These are phyloP conservation scores for Leccinellum rugosiceps DNA, from an alignment of 768 basidiomycete genomes.

Conservation along the genomic window DNA sequence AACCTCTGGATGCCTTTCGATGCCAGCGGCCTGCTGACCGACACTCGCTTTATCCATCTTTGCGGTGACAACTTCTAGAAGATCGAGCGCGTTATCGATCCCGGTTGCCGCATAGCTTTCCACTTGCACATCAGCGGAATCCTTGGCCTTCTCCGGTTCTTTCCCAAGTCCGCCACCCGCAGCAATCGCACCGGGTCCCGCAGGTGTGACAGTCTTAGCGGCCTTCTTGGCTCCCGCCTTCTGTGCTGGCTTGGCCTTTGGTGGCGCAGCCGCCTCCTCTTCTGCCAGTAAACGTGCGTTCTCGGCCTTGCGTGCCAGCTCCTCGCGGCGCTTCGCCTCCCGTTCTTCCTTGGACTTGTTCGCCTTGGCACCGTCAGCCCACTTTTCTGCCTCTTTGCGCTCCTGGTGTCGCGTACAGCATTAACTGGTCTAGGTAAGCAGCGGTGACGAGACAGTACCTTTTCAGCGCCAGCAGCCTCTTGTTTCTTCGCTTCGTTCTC, in stretches of 20 bases:
- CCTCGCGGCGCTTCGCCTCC: conserved; percentile 78
- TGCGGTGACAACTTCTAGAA: conserved; percentile 83
- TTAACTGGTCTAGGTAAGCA: conserved; percentile 1
- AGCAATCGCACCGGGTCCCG: conserved; percentile 82
- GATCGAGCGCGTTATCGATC: conserved; percentile 86
- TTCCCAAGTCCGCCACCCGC: conserved; percentile 55
- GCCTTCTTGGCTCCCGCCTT: conserved; percentile 63
- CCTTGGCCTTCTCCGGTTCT: conserved; percentile 21
- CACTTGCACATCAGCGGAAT: conserved; percentile 37
- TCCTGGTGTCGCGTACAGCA: conserved; percentile 44
- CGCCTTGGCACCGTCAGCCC: conserved; percentile 65
- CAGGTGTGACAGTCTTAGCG: conserved; percentile 52
- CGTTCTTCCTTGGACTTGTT: conserved; percentile 69
- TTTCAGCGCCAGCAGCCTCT: conserved; percentile 55
- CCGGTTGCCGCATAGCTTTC: conserved; percentile 83
- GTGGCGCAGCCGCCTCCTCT: conserved; percentile 64
- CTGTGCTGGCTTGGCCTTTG: conserved; percentile 61
- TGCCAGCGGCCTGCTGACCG: conserved; percentile 79
- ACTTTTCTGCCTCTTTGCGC: conserved; percentile 62
- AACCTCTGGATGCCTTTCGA: conserved; percentile 93
- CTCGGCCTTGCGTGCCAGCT: conserved; percentile 84
- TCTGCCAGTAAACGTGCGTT: conserved; percentile 82
- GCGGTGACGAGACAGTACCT: conserved; percentile 37
- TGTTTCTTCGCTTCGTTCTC: conserved; percentile 86
- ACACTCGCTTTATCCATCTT: conserved; percentile 93